phyloP scores from a whole-genome alignment of 202 grass and related monocot genomes.

The Hordeum pubiflorum region DNA sequence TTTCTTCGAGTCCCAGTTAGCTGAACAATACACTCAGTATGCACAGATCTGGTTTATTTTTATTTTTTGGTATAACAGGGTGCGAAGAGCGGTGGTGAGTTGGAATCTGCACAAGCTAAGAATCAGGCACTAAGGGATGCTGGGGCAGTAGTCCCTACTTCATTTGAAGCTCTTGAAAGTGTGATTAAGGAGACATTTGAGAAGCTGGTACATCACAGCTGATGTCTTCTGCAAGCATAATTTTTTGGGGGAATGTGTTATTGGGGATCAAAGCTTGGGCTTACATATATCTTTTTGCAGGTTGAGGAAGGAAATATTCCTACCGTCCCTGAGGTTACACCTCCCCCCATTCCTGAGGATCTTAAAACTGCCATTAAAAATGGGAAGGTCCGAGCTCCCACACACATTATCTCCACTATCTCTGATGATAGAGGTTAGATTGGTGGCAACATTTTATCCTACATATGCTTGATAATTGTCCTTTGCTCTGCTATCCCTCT shows the following conservation, averaged over 20 bases:
- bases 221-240: background rate
- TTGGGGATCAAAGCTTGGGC: slow-evolving; percentile 6
- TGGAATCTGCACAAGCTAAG: slow-evolving; percentile 96
- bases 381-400: slow-evolving; percentile 94
- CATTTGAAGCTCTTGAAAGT: slow-evolving; percentile 87
- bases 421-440: slow-evolving; percentile 98
- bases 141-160: slow-evolving; percentile 92
- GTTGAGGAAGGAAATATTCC: slow-evolving; percentile 87
- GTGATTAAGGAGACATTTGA: slow-evolving; percentile 84
- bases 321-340: slow-evolving; percentile 70
- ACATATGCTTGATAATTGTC: background rate
- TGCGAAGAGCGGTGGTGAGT: slow-evolving; percentile 90
- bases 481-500: background rate
- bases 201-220: slow-evolving; percentile 53
- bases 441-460: slow-evolving; percentile 17
- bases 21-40: background rate
- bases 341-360: slow-evolving; percentile 85
- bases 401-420: slow-evolving; percentile 97
- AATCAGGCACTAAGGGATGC: slow-evolving; percentile 86
- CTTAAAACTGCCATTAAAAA: slow-evolving; percentile 94
- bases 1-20: background rate
- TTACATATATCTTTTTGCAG: slow-evolving; percentile 34
- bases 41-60: slow-evolving; percentile 7
- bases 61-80: slow-evolving; percentile 47
- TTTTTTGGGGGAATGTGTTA: background rate